phyloP scores from a whole-genome alignment of 1,284 basidiomycete species.

The Paramarasmius palmivorus region DNA sequence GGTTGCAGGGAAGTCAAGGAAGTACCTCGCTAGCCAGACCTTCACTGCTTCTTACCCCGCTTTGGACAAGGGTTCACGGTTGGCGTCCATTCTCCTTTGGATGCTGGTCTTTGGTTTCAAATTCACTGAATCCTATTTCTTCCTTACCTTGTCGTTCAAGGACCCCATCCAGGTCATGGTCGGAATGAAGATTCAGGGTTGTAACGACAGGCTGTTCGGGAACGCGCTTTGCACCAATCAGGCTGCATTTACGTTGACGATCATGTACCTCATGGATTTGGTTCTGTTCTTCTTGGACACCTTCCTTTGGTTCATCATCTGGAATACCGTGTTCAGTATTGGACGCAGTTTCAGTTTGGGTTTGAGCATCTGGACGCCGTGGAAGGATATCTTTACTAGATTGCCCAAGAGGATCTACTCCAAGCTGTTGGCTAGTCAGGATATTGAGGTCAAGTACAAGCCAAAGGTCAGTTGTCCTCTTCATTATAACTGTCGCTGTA shows the following conservation, averaged over 20 bases:
- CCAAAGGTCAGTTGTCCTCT: slow-evolving; percentile 70
- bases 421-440: slow-evolving; percentile 86
- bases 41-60: slow-evolving; percentile 92
- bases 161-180: slow-evolving; percentile 91
- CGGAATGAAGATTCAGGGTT: slow-evolving; percentile 89
- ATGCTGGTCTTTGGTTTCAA: slow-evolving; percentile 92
- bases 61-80: slow-evolving; percentile 59
- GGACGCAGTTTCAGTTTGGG: slow-evolving; percentile 88
- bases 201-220: slow-evolving; percentile 84
- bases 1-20: slow-evolving; percentile 89
- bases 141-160: slow-evolving; percentile 90
- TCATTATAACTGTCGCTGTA: not conserved
- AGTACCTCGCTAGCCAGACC: slow-evolving; percentile 94
- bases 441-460: slow-evolving; percentile 97
- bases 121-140: slow-evolving; percentile 94
- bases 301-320: slow-evolving; percentile 97
- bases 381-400: slow-evolving; percentile 92
- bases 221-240: slow-evolving; percentile 83
- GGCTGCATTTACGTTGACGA: slow-evolving; percentile 87
- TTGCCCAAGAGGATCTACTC: slow-evolving; percentile 94
- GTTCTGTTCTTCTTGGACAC: slow-evolving; percentile 96
- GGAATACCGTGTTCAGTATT: slow-evolving; percentile 94
- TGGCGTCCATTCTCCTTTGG: slow-evolving; percentile 83
- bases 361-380: slow-evolving; percentile 95
- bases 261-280: slow-evolving; percentile 97